phyloP scores from a whole-genome alignment of 768 basidiomycete genomes.

The Podaxis carcinomalis region DNA sequence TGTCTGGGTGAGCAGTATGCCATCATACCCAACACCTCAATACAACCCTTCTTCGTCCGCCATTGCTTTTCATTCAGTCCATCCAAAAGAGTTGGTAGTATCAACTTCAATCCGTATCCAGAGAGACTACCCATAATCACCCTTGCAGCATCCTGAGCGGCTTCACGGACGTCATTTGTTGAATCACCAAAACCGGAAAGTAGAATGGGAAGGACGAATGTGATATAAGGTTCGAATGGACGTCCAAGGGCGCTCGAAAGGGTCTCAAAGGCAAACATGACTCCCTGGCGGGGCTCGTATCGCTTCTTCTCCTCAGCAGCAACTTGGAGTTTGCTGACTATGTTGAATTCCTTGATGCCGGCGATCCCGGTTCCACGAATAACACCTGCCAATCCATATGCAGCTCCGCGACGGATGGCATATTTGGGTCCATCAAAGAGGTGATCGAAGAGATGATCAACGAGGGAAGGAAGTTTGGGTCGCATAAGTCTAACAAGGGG shows the following conservation, averaged over 20 bases:
- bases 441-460: conserved; percentile 73
- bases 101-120: conserved; percentile 93
- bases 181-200: conserved; percentile 85
- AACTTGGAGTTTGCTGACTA: conserved; percentile 67
- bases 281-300: conserved; percentile 86
- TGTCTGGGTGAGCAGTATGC: conserved; percentile 97
- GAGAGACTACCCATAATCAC: conserved; percentile 96
- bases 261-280: conserved; percentile 93
- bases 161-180: conserved; percentile 85
- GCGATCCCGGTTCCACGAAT: conserved; percentile 88
- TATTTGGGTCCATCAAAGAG: conserved; percentile 82
- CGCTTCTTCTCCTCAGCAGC: conserved; percentile 88
- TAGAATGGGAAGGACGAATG: conserved; percentile 76
- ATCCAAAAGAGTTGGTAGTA: conserved; percentile 82
- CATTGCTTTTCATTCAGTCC: conserved; percentile 98
- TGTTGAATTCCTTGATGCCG: conserved; percentile 78
- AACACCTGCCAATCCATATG: conserved; percentile 92
- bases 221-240: conserved; percentile 91
- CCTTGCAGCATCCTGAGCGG: conserved; percentile 85
- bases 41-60: conserved; percentile 96
- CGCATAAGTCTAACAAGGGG: conserved; percentile 76
- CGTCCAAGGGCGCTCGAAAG: conserved; percentile 83
- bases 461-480: conserved; percentile 54
- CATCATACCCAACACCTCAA: conserved; percentile 97
- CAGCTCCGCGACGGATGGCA: conserved; percentile 92